These are phyloP conservation scores for Kwoniella mangroviensis DNA, from an alignment of 768 basidiomycete species.

Conservation along the genomic window DNA sequence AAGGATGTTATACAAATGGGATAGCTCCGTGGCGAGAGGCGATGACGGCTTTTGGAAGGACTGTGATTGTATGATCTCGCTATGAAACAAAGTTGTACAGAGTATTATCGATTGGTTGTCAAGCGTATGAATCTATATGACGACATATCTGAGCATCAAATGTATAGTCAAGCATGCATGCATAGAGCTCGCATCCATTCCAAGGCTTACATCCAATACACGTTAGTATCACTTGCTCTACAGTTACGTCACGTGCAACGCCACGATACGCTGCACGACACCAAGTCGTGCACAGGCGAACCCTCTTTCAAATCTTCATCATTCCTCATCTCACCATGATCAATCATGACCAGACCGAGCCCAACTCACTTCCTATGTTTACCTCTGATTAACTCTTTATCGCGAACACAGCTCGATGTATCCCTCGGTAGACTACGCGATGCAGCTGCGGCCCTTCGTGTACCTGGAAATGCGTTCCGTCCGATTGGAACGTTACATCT, in stretches of 20 bases:
- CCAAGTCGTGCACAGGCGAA: neutral
- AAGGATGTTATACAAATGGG: conserved; percentile 22
- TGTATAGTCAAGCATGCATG: neutral
- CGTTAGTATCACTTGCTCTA: too few relatives aligned
- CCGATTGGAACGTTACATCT: conserved; percentile 13
- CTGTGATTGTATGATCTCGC: conserved; percentile 8
- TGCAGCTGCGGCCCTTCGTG: neutral
- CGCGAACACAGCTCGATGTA: neutral
- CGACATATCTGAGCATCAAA: too few relatives aligned
- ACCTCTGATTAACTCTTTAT: conserved; percentile 6
- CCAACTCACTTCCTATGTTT: conserved; percentile 18
- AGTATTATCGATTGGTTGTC: neutral
- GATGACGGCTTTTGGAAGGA: conserved; percentile 16
- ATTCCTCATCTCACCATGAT: too few relatives aligned
- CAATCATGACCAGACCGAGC: neutral
- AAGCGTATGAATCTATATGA: too few relatives aligned
- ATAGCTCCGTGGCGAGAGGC: conserved; percentile 32
- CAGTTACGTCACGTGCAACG: too few relatives aligned
- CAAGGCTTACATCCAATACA: neutral
- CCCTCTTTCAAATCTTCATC: neutral
- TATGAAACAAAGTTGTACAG: neutral
- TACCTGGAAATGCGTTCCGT: conserved; percentile 7
- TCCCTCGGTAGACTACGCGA: neutral
- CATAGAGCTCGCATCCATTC: neutral
- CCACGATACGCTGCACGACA: too few relatives aligned